Percentiles rank a stretch among this genome's conserved stretches.
Conservation (phyloP, 2,329 filamentous ascomycete species). For the Gnomoniopsis smithogilvyi region DNA sequence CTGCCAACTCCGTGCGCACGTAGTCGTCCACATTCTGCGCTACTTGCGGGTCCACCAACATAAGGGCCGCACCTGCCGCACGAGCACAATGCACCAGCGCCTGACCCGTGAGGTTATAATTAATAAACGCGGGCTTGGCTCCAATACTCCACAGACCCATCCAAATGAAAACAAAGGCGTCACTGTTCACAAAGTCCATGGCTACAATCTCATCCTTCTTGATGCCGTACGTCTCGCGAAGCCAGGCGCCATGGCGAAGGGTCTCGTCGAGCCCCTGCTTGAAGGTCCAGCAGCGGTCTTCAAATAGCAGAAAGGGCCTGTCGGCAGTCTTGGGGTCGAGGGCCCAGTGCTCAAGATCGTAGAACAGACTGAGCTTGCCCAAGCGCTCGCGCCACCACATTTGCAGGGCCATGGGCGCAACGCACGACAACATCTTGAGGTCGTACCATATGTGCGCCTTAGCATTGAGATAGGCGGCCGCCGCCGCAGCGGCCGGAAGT, state of each 20-base stretch:
- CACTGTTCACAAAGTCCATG: conserved; percentile 76
- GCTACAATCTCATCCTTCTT: conserved; percentile 74
- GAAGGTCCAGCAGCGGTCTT: conserved; percentile 69
- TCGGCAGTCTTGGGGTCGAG: conserved; percentile 47
- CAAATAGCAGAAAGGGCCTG: conserved; percentile 62
- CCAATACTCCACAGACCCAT: conserved; percentile 81
- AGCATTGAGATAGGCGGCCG: conserved; percentile 76
- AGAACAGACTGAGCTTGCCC: conserved; percentile 70
- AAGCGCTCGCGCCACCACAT: conserved; percentile 46
- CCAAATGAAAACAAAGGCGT: conserved; percentile 73
- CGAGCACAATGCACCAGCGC: conserved; percentile 72
- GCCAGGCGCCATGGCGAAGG: conserved; percentile 72
- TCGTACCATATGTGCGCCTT: conserved; percentile 67
- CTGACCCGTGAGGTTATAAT: conserved; percentile 75
- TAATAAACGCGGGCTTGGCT: conserved; percentile 80
- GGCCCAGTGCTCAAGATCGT: conserved; percentile 67
- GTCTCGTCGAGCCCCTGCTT: conserved; percentile 69
- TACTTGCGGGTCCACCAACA: conserved; percentile 66
- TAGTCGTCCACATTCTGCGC: conserved; percentile 55
- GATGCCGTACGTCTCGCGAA: conserved; percentile 62
- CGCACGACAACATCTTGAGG: conserved; percentile 51
- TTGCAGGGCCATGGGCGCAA: conserved; percentile 43
- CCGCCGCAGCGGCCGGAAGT: conserved; percentile 61
- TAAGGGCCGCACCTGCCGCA: conserved; percentile 61
- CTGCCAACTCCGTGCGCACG: conserved; percentile 46